These are phyloP conservation scores for Herpetospermum pedunculosum DNA, from an alignment of 306 rosid species.

Conservation along the genomic window DNA sequence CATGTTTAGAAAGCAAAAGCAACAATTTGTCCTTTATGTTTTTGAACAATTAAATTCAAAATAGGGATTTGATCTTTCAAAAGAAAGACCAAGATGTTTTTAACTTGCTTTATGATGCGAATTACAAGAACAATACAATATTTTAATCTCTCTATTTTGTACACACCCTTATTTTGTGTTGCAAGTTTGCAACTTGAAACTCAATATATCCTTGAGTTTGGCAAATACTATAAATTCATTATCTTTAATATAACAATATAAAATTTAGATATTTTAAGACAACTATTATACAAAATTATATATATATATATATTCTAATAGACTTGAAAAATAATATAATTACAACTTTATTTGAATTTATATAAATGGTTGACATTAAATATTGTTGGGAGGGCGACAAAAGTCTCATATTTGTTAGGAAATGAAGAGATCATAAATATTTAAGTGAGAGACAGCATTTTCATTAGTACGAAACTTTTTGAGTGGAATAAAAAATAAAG, in stretches of 20 bases:
- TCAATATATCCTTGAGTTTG: not conserved
- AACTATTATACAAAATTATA: not conserved
- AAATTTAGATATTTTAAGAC: not conserved
- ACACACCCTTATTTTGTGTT: not conserved
- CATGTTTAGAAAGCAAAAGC: constrained; percentile 6
- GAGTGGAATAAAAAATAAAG: no score
- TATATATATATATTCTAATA: no score
- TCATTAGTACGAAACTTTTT: no score
- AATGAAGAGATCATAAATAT: no score
- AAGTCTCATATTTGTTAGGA: no score
- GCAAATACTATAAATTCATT: not conserved
- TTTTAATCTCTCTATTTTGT: not conserved
- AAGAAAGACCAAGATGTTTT: not conserved
- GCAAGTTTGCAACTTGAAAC: not conserved
- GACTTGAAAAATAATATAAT: not conserved
- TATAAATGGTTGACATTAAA: not conserved
- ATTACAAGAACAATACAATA: not conserved
- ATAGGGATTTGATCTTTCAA: not conserved
- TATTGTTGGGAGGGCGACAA: no score
- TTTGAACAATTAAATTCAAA: not conserved
- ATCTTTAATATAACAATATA: not conserved
- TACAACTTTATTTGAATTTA: not conserved
- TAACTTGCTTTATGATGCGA: not conserved
- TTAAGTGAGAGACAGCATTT: no score
- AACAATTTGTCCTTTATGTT: not conserved